Base-by-base conservation (phyloP, 2,329 filamentous ascomycete genomes). In the Xylaria sp. region DNA sequence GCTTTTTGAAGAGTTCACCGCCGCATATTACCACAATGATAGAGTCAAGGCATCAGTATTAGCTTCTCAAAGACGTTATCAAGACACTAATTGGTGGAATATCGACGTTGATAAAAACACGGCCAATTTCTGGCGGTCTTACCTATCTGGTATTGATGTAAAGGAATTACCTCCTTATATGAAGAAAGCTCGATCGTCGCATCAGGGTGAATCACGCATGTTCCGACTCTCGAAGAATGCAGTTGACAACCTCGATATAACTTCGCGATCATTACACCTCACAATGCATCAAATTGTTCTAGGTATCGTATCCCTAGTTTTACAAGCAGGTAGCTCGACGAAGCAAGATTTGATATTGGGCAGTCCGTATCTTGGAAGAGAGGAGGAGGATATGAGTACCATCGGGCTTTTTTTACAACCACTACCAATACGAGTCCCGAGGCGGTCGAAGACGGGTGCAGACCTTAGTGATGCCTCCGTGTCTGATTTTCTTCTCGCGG, bases 381-480 rank as follows among this genome's bases (percentile, higher is more conserved):
- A n/a, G 17, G 41, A 54, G 6, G 41, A 25, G 9, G 57, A 60
- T 13, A 15, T 27, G 21, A 48, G 48, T 7, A 27, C 25, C 8
- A 33, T 59, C 7, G 56, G 56, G 13, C 38, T 59, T 21, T 59
- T 59, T 25, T 48, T 59, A 5, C 29, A 59, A 17, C 48, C 48
- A 6, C 31, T 59, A 2, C 56, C 48, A 3, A 38, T 59, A 3
- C 27, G 56, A 13, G 33, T 59, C n/a, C n/a, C n/a, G n/a, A n/a
- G n/a, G n/a, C n/a, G n/a, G n/a, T n/a, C n/a, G n/a, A n/a, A n/a
- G n/a, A n/a, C n/a, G n/a, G n/a, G n/a, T n/a, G n/a, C n/a, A n/a
- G n/a, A n/a, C 55, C 19, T 3, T 43, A 52, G 29, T 25, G 19
- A 25, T 7, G n/a, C 19, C 25, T 23, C 21, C 3, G 21, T 21